These are phyloP conservation scores for Fraxinus floribunda DNA, from an alignment of 305 asterid species.

Conservation along the genomic window DNA sequence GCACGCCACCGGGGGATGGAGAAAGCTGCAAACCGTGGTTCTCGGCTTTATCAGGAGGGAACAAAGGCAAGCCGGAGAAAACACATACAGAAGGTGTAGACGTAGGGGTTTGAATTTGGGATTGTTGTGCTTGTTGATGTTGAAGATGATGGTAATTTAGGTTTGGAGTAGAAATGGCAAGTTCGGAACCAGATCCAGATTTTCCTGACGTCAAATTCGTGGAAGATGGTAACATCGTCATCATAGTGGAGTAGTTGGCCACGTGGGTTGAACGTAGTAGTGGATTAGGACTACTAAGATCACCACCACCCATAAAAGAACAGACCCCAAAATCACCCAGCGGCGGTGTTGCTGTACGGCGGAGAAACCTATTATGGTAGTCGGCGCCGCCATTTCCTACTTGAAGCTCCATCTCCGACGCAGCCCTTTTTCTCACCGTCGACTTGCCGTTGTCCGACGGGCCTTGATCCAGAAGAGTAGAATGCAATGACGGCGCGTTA, in stretches of 20 bases:
- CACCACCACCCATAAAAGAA: constrained; percentile 17
- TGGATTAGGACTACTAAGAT: constrained; percentile 29
- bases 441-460: constrained; percentile 20
- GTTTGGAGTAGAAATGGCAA: constrained; percentile 33
- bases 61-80: constrained; percentile 88
- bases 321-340: constrained; percentile 28
- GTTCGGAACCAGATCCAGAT: constrained; percentile 40
- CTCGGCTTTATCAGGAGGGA: constrained; percentile 60
- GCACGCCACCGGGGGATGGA: constrained; percentile 19
- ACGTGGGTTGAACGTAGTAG: constrained; percentile 26
- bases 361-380: constrained; percentile 39
- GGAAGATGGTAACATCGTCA: constrained; percentile 41
- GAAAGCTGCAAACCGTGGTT: constrained; percentile 27
- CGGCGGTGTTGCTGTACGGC: constrained; percentile 33
- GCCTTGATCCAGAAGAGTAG: not conserved
- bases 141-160: constrained; percentile 23
- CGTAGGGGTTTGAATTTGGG: constrained; percentile 20
- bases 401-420: constrained; percentile 71
- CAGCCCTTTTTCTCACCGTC: constrained; percentile 73
- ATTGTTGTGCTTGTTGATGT: no score
- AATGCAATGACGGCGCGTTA: constrained; percentile 6
- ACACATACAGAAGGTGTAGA: constrained; percentile 56
- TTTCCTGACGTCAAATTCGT: constrained; percentile 43
- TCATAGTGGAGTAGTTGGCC: constrained; percentile 74
- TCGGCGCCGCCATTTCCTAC: constrained; percentile 17